phyloP scores from a whole-genome alignment of 805 yeast species.

The Ogataea kodamae region DNA sequence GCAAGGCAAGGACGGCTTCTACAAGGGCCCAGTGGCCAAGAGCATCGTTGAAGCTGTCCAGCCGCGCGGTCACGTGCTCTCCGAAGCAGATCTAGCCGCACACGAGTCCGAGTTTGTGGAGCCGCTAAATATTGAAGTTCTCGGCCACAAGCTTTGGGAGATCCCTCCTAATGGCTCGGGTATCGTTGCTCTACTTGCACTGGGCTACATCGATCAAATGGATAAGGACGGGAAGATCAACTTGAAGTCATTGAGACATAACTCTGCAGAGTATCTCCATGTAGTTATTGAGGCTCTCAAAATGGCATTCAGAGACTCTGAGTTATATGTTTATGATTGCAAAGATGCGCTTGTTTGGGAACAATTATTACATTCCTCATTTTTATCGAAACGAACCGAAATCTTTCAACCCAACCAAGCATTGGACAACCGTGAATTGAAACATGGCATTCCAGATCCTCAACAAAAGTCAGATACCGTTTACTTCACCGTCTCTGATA shows the following conservation, averaged over 20 bases:
- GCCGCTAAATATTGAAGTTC: constrained; percentile 54
- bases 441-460: constrained; percentile 46
- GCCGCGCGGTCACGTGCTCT: constrained; percentile 53
- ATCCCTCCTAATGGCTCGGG: constrained; percentile 87
- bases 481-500: constrained; percentile 61
- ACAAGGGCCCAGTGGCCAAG: constrained; percentile 66
- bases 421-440: constrained; percentile 33
- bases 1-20: constrained; percentile 63
- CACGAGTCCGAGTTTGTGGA: constrained; percentile 64
- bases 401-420: constrained; percentile 41
- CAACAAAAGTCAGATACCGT: constrained; percentile 66
- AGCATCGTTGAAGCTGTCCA: constrained; percentile 55
- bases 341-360: constrained; percentile 36
- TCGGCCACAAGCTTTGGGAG: constrained; percentile 65
- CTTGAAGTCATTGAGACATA: constrained; percentile 48
- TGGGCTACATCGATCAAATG: constrained; percentile 61
- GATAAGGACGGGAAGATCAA: constrained; percentile 42
- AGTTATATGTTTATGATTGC: constrained; percentile 67
- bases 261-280: constrained; percentile 69
- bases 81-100: constrained; percentile 48
- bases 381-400: constrained; percentile 47
- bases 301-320: constrained; percentile 70
- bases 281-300: constrained; percentile 67
- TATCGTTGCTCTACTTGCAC: constrained; percentile 64
- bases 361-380: constrained; percentile 44